A percentile compares a stretch with the other conserved stretches of the same genome.
phyloP scores from a whole-genome alignment of 139 green algal species.

The Zygnema circumcarinatum region DNA sequence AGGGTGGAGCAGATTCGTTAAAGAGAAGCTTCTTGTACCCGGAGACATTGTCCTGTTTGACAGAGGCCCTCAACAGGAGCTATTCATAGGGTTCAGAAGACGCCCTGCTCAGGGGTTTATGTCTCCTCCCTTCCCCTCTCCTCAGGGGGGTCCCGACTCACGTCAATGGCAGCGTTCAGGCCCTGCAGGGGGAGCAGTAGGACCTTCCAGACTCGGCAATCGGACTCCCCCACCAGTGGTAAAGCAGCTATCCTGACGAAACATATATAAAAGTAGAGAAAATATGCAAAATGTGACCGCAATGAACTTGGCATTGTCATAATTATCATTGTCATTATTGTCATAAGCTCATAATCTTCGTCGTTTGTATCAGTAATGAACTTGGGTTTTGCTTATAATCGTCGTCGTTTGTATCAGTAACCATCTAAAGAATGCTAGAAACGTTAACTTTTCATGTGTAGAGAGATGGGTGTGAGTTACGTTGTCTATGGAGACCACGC shows the following conservation, averaged over 20 bases:
- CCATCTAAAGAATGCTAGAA: too few species aligned
- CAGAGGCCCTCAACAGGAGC: background rate
- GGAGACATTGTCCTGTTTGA: constrained; percentile 61
- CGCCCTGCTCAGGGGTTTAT: constrained; percentile 42
- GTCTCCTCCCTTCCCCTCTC: constrained; percentile 18
- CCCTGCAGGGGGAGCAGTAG: background rate
- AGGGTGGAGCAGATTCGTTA: constrained; percentile 61
- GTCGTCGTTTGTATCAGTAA: too few species aligned
- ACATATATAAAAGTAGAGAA: background rate
- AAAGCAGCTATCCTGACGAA: background rate
- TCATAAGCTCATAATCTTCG: too few species aligned
- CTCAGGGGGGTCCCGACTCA: background rate
- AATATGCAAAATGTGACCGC: background rate
- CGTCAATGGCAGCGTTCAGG: background rate
- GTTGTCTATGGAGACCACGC: too few species aligned
- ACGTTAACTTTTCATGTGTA: too few species aligned
- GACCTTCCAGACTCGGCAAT: background rate
- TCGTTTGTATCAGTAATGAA: too few species aligned
- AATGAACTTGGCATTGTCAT: background rate
- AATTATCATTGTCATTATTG: too few species aligned
- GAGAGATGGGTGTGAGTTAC: too few species aligned
- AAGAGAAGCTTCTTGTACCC: constrained; percentile 58
- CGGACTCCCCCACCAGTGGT: background rate
- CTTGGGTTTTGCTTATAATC: too few species aligned
- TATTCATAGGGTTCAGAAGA: constrained; percentile 53